These are phyloP conservation scores for Acorus calamus DNA, from an alignment of 106 monocot species.

Conservation along the genomic window DNA sequence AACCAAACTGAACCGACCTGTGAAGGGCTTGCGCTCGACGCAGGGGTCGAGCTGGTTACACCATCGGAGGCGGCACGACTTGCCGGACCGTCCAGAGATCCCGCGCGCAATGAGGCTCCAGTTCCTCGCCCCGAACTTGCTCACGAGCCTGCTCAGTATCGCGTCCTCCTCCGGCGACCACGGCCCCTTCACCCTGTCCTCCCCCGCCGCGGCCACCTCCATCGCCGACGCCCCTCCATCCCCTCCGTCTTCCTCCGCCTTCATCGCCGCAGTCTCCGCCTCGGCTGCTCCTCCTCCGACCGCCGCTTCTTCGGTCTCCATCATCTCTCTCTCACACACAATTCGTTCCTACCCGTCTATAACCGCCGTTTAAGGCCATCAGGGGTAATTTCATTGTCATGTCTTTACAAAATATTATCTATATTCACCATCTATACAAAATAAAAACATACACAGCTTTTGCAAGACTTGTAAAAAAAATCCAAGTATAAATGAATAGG, in stretches of 20 bases:
- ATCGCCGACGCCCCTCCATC: too few relatives aligned
- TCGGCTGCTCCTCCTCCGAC: conserved; percentile 6
- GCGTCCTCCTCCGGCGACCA: conserved; percentile 92
- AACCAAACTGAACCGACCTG: conserved; percentile 26
- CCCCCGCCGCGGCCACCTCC: conserved; percentile 7
- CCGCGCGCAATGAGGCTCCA: conserved; percentile 88
- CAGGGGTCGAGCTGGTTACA: conserved; percentile 89
- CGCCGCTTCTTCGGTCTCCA: background rate
- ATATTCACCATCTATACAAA: too few relatives aligned
- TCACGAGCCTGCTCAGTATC: conserved; percentile 58
- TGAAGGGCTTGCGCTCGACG: conserved; percentile 78
- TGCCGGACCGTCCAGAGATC: conserved; percentile 79
- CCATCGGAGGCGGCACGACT: conserved; percentile 93
- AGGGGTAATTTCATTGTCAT: too few relatives aligned
- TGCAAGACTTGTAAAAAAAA: too few relatives aligned
- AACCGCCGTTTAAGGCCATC: too few relatives aligned
- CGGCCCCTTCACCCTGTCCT: conserved; percentile 83
- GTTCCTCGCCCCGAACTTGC: conserved; percentile 87
- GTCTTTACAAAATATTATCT: too few relatives aligned
- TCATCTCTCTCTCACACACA: conserved; percentile 7
- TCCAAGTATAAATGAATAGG: too few relatives aligned
- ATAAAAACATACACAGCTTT: too few relatives aligned
- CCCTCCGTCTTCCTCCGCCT: too few relatives aligned
- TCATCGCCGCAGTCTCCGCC: background rate
- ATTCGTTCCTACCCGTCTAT: conserved; percentile 23